Evolutionary conservation across 1,284 basidiomycete species (phyloP).

Genomic region (Malassezia obtusa): DNA sequence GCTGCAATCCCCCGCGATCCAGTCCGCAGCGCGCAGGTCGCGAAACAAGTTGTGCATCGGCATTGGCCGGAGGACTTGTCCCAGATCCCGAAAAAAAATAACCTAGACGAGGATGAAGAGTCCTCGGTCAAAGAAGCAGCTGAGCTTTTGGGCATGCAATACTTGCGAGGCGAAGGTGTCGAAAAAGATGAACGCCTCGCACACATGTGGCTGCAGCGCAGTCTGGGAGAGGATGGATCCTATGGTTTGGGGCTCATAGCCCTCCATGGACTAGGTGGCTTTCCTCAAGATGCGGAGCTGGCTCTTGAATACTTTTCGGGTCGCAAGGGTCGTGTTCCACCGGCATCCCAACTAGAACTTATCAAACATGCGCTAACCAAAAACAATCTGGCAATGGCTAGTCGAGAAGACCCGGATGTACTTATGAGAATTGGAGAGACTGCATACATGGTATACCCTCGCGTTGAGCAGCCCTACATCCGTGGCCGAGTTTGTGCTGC

Average conservation of each 20-base stretch:
- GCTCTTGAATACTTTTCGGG: not conserved
- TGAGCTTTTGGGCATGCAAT: constrained; percentile 71
- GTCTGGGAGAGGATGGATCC: constrained; percentile 52
- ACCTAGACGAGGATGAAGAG: not conserved
- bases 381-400: too few relatives aligned
- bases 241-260: constrained; percentile 64
- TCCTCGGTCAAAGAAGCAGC: constrained; percentile 18
- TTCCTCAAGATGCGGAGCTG: constrained; percentile 72
- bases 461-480: not conserved
- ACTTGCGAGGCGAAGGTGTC: constrained; percentile 82
- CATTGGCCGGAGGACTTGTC: not conserved
- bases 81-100: not conserved
- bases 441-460: not conserved
- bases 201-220: constrained; percentile 86
- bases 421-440: not conserved
- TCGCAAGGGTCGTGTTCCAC: too few relatives aligned
- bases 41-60: not conserved
- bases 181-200: constrained; percentile 66
- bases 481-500: not conserved
- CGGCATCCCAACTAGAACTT: too few relatives aligned
- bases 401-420: not conserved
- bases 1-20: constrained; percentile 35
- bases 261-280: constrained; percentile 79
- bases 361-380: too few relatives aligned
- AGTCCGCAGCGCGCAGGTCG: not conserved